These are phyloP conservation scores for Apiospora malaysiana DNA, from an alignment of 2,329 filamentous ascomycete species.

Conservation along the genomic window DNA sequence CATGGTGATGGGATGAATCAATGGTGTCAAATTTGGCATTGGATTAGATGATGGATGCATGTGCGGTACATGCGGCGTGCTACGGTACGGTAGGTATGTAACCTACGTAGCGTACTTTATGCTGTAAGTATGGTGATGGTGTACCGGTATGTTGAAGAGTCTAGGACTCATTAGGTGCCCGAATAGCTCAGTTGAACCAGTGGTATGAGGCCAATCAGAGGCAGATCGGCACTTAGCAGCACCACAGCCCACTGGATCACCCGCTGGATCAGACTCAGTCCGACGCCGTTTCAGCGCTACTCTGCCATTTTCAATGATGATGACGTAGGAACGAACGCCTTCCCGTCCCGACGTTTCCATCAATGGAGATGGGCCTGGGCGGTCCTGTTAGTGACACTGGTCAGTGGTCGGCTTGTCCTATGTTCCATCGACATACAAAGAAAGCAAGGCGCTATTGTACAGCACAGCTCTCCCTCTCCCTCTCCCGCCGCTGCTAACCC, in stretches of 20 bases:
- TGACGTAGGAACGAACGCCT: conserved; percentile 13
- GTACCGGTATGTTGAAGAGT: no score
- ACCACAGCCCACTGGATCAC: conserved; percentile 17
- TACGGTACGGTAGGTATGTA: not conserved
- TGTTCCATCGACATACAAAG: not conserved
- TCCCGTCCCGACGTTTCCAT: conserved; percentile 19
- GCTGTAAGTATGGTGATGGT: no score
- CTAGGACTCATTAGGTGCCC: not conserved
- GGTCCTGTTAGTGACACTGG: not conserved
- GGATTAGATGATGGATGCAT: not conserved
- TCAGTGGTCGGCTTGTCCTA: not conserved
- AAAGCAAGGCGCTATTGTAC: not conserved
- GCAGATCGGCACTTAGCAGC: conserved; percentile 9
- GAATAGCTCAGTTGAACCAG: conserved; percentile 10
- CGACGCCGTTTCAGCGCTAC: conserved; percentile 20
- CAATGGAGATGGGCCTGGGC: not conserved
- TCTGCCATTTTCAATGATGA: conserved; percentile 15
- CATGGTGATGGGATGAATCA: conserved; percentile 14
- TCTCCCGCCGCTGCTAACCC: no score
- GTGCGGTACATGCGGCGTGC: conserved; percentile 4
- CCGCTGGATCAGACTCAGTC: conserved; percentile 16
- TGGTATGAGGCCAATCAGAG: not conserved
- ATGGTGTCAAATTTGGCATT: conserved; percentile 3
- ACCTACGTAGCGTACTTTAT: no score
- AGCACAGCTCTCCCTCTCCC: not conserved